Evolutionary conservation across 2,329 filamentous ascomycete species (phyloP).

Genomic region (Aspergillus tubingensis): DNA sequence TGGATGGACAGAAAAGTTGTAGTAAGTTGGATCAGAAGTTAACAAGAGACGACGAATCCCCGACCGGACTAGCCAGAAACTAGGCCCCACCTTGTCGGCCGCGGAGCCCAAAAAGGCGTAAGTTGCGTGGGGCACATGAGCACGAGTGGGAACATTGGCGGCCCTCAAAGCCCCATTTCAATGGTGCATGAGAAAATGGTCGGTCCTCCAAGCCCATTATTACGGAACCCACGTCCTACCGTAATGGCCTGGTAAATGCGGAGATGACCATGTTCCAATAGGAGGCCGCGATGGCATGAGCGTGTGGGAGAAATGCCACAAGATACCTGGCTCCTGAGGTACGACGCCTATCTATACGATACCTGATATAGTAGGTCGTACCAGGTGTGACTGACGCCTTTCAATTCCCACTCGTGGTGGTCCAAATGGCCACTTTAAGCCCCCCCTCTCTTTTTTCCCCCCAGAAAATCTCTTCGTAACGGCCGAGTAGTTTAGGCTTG

Average conservation of each 20-base stretch:
- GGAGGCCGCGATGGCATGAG: background rate
- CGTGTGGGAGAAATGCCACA: constrained; percentile 5
- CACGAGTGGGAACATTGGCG: constrained; percentile 26
- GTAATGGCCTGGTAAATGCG: constrained; percentile 19
- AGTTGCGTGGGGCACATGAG: constrained; percentile 24
- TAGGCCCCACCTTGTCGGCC: constrained; percentile 21
- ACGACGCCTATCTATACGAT: constrained; percentile 3
- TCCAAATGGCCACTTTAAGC: background rate
- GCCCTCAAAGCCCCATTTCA: constrained; percentile 20
- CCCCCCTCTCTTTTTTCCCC: too few species aligned
- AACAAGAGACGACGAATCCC: constrained; percentile 16
- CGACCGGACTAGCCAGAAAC: constrained; percentile 9
- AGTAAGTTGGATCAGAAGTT: constrained; percentile 10
- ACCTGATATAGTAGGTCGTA: constrained; percentile 5
- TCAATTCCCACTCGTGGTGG: constrained; percentile 1
- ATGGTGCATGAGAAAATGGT: constrained; percentile 14
- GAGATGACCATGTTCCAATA: constrained; percentile 15
- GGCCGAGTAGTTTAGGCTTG: background rate
- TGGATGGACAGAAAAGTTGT: background rate
- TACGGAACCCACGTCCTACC: constrained; percentile 11
- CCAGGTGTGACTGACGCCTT: background rate
- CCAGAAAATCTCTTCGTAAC: background rate
- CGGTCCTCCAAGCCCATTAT: constrained; percentile 13
- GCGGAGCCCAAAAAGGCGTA: constrained; percentile 28
- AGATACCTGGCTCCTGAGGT: constrained; percentile 3